Percentiles rank a stretch among this genome's conserved stretches.
phyloP scores from a whole-genome alignment of 306 rosid species.

The Prunus padus region DNA sequence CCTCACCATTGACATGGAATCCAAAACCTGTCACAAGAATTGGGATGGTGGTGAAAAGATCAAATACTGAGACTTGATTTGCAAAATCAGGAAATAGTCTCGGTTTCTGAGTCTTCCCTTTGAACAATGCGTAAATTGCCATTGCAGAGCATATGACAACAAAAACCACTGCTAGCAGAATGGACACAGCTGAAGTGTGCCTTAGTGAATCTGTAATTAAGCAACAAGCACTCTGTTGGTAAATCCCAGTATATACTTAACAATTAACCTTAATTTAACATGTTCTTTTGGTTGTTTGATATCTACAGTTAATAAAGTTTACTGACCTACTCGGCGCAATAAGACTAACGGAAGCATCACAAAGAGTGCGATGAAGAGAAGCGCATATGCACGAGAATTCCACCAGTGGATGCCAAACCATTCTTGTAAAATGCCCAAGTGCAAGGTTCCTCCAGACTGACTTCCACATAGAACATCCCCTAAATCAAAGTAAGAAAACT shows the following conservation, averaged over 20 bases:
- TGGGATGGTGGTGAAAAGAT: conserved; percentile 60
- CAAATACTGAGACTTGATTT: conserved; percentile 38
- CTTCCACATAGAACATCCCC: conserved; percentile 65
- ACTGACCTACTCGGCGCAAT: conserved; percentile 51
- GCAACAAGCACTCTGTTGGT: not conserved
- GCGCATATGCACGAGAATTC: conserved; percentile 53
- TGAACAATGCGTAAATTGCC: conserved; percentile 48
- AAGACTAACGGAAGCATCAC: conserved; percentile 49
- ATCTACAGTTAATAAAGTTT: no score
- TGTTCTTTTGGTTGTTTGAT: not conserved
- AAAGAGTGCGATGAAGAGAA: conserved; percentile 37
- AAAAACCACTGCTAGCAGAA: conserved; percentile 49
- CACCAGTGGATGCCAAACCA: conserved; percentile 67
- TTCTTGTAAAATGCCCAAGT: conserved; percentile 53
- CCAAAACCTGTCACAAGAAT: conserved; percentile 55
- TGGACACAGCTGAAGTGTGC: conserved; percentile 60
- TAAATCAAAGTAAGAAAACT: conserved; percentile 5
- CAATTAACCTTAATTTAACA: no score
- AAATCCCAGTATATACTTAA: not conserved
- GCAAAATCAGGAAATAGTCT: conserved; percentile 52
- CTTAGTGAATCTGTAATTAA: conserved; percentile 49
- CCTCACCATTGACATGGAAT: conserved; percentile 54
- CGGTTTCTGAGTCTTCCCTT: conserved; percentile 40
- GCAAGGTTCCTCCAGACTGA: conserved; percentile 30
- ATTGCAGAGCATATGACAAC: conserved; percentile 52